These are phyloP conservation scores for Mycena chlorophos DNA, from an alignment of 768 basidiomycete species.

Conservation along the genomic window DNA sequence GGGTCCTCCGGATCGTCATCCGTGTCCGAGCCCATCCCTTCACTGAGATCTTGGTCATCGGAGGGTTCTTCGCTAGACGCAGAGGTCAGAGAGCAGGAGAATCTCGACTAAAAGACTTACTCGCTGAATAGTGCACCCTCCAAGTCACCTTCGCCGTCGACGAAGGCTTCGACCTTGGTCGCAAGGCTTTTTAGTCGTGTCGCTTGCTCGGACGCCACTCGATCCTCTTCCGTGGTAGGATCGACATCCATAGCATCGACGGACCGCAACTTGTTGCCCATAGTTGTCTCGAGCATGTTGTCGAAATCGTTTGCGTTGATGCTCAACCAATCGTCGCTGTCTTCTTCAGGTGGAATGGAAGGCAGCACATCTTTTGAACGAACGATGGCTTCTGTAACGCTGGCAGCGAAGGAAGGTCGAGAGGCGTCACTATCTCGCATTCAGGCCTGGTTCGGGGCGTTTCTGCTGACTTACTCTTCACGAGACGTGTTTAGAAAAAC, in stretches of 20 bases:
- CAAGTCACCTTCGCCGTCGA: conserved; percentile 85
- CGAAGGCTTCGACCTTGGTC: conserved; percentile 83
- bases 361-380: conserved; percentile 33
- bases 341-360: conserved; percentile 49
- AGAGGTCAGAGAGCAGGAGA: background rate
- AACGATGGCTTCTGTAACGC: conserved; percentile 65
- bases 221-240: conserved; percentile 47
- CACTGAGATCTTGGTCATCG: conserved; percentile 58
- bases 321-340: conserved; percentile 84
- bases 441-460: too few relatives aligned
- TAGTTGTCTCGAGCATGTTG: conserved; percentile 56
- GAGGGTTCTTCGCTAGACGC: conserved; percentile 56
- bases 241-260: conserved; percentile 55
- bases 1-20: conserved; percentile 33
- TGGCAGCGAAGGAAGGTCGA: conserved; percentile 73
- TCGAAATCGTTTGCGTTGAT: conserved; percentile 78
- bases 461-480: conserved; percentile 67
- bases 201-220: conserved; percentile 64
- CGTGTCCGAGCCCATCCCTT: conserved; percentile 47
- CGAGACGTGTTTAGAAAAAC: conserved; percentile 63
- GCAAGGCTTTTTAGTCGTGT: conserved; percentile 74
- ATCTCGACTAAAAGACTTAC: conserved; percentile 47
- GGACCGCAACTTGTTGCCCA: conserved; percentile 27
- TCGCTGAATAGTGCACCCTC: conserved; percentile 90
- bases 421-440: conserved; percentile 47